Base-by-base conservation (phyloP, 1,139 yeast genomes). In the Nadsonia commutata region DNA sequence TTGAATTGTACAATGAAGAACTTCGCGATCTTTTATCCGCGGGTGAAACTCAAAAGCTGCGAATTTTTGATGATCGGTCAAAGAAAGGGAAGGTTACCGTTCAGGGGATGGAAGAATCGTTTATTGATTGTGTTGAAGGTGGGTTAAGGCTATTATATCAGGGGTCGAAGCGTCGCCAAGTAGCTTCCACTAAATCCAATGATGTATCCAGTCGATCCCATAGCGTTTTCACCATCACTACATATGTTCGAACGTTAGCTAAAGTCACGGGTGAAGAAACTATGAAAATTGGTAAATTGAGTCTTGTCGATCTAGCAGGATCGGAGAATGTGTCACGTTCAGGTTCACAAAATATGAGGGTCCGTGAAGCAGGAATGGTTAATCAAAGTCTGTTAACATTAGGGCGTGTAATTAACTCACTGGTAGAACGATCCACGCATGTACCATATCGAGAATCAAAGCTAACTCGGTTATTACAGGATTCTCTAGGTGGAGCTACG, bases 231-330 rank as follows among this genome's bases (percentile, higher is more conserved):
- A 76, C 85, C 1, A 69, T 83, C 38, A 70, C 74, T 9, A 71
- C 81, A 21, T 74, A 71, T 52, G 56, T 56, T 17, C 52, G 51
- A 19, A 46, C 44, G 36, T 39, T 46, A 20, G 59, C 57, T 20
- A 33, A 48, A 3, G 57, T 59, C 11, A 76, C 81, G 0, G 75
- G 75, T 0, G 71, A 72, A 37, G 54, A 61, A 37, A 52, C 59
- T 17, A 51, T 51, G n/a, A 41, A 41, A 13, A 38, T 42, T 2
- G 44, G 83, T 2, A 80, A 77, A 51, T 68, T 84, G 57, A 81
- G 81, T 55, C 63, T 84, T 38, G 90, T 83, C 3, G 94, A 84
- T 63, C 67, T 84, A 47, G 95, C 95, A 0, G 94, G 95, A 1
- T 79, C 88, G 19, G 88, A 80, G 56, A 81, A 82, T 53, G 76